Conservation (phyloP, 495 filamentous ascomycete genomes). For the Bryoglossum gracile region DNA sequence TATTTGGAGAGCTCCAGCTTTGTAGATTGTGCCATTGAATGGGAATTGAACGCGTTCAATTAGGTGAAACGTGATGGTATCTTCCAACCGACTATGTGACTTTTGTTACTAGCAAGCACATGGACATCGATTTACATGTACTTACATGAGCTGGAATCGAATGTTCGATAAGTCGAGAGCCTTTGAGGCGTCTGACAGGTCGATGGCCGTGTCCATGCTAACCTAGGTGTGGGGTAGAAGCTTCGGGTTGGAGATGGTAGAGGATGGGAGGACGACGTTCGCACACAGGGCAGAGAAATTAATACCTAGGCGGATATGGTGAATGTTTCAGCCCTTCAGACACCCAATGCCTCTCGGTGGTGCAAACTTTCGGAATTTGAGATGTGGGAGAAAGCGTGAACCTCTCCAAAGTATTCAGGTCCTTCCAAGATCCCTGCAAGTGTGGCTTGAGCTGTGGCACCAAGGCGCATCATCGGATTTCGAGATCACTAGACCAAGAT, state of each 20-base stretch:
- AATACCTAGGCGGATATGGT: too few relatives aligned
- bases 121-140: conserved; percentile 7
- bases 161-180: conserved; percentile 89
- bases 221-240: too few relatives aligned
- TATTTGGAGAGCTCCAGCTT: conserved; percentile 69
- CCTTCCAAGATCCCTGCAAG: background rate
- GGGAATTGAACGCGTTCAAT: conserved; percentile 99
- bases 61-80: conserved; percentile 96
- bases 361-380: too few relatives aligned
- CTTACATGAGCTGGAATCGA: conserved; percentile 91
- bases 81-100: conserved; percentile 72
- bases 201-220: conserved; percentile 82
- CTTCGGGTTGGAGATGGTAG: background rate
- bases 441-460: conserved; percentile 6
- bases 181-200: conserved; percentile 73
- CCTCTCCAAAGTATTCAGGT: too few relatives aligned
- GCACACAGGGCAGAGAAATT: too few relatives aligned
- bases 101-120: conserved; percentile 5
- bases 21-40: conserved; percentile 82
- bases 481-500: conserved; percentile 22
- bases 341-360: too few relatives aligned
- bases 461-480: conserved; percentile 20
- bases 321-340: too few relatives aligned
- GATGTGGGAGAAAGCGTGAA: too few relatives aligned
- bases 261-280: too few relatives aligned